Base-by-base conservation (phyloP, 139 green algal genomes). In the Dunaliella primolecta region DNA sequence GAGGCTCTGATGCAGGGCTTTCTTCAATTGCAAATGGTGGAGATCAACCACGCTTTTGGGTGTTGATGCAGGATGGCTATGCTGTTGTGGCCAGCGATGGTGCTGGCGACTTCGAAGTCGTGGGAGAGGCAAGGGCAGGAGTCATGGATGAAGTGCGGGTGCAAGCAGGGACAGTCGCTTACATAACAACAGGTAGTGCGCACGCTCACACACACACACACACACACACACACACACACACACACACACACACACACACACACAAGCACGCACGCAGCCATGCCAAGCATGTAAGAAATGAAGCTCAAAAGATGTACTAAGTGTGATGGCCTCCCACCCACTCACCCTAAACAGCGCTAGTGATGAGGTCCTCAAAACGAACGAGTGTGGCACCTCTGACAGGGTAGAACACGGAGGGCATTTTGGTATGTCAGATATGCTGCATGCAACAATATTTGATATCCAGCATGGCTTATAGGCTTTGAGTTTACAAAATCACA, bases 101-200 rank as follows among this genome's bases (percentile, higher is more conserved):
- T 0, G 78, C 88, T 11, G 96, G 96, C 0, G 91, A 95, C 33
- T 98, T 93, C 46, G 84, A 90, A 2, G 90, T 99, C 3, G 89
- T 95, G 0, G 95, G 94, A 7, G 93, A 96, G 56, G 92, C 89
- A 0, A 89, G 95, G 31, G 94, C 96, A 0, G 96, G 96, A 3
- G 86, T 80, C 15, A 79, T 91, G 71, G 89, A 88, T 35, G 71
- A 88, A n/a, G 29, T 91, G n/a, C 36, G 81, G 0, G 70, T 93
- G 23, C 75, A 56, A 1, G 86, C 88, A 7, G 96, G 96, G 11
- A 92, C 81, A 0, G 93, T 97, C 2, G 94, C 92, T 0, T 98
- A 99, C 93, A 98, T 98, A 84, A 95, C 92, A 35, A 98, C 96
- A 71, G 96, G 94, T 93, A 55, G 32, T 36, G 2, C 27, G 27